Evolutionary conservation across 495 filamentous ascomycete species (phyloP), one percentile per base, ranked within the genome.

Genomic region (Trichoderma asperelloides): DNA sequence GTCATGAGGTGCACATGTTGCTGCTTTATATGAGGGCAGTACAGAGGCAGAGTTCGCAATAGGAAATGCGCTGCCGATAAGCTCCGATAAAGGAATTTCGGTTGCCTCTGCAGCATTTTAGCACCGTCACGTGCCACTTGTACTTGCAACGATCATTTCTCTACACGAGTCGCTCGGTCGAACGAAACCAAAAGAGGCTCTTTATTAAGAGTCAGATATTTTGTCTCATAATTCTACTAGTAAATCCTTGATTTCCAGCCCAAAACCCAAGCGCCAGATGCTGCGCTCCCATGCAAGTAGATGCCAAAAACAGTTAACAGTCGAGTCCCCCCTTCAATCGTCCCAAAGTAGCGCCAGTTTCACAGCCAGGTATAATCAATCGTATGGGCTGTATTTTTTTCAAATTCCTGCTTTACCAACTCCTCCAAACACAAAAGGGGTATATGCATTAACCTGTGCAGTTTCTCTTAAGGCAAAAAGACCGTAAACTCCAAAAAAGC

Each of bases 1-100:
- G 74, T 76, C 79, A 79, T 72, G 68, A 70, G 27, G 51, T 60
- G 65, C 51, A 66, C 75, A 79, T 79, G 43, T 27, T 68, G 49
- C n/a, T 60, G 55, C 55, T 27, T 60, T 30, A 60, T 30, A 30
- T 27, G 23, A 30, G 6, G 25, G 51, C 55, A 60, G 55, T 18
- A 13, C 11, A 25, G 23, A 60, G 55, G 25, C 49, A 60, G 27
- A 60, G n/a, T 27, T 21, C 15, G 23, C 12, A 28, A 30, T 27
- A 12, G 62, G 30, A 64, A n/a, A 12, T 39, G 30, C 33, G 33
- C 62, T 40, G 33, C 21, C 62, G 62, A 64, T 64, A 64, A 60
- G 55, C 21, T 3, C 55, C 55, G 55, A 60, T 60, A 60, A 60
- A 60, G 55, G 25, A 12, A 60, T 23, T 55, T 55, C 49, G 2